Percentiles rank a stretch among this genome's conserved stretches.
These are phyloP conservation scores for Leptographium wingfieldii DNA, from an alignment of 2,329 filamentous ascomycete species.

Conservation along the genomic window DNA sequence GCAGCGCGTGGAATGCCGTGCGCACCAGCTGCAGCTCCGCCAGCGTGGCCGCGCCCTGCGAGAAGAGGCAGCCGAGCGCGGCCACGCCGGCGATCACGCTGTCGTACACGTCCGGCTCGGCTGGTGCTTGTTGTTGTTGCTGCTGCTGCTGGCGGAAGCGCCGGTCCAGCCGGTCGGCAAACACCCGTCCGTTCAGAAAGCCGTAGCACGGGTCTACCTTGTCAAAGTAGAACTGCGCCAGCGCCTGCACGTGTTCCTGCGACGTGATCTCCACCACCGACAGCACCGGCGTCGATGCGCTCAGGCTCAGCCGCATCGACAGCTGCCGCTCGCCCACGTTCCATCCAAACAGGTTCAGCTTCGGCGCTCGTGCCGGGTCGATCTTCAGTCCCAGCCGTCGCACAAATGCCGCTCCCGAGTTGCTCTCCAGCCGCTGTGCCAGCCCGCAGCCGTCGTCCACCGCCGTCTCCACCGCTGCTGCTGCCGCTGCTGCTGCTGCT, in stretches of 20 bases:
- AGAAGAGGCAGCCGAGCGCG: slow-evolving; percentile 39
- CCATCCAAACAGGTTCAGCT: slow-evolving; percentile 5
- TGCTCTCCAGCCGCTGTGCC: slow-evolving; percentile 3
- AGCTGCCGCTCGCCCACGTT: not conserved
- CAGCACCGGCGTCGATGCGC: not conserved
- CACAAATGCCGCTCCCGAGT: slow-evolving; percentile 6
- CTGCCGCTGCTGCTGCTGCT: too few relatives aligned
- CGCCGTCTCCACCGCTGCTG: not conserved
- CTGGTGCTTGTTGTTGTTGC: slow-evolving; percentile 6
- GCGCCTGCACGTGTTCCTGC: slow-evolving; percentile 30
- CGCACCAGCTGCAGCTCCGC: slow-evolving; percentile 34
- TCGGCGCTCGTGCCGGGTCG: slow-evolving; percentile 4
- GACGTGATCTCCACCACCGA: slow-evolving; percentile 26
- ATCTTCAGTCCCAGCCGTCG: slow-evolving; percentile 6
- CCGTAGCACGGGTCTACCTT: slow-evolving; percentile 40
- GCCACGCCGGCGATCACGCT: slow-evolving; percentile 41
- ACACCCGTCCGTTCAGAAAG: slow-evolving; percentile 26
- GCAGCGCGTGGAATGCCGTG: slow-evolving; percentile 14
- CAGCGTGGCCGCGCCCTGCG: slow-evolving; percentile 24
- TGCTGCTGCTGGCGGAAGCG: slow-evolving; percentile 19
- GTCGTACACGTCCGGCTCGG: slow-evolving; percentile 23
- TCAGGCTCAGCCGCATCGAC: not conserved
- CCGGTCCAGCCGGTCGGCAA: slow-evolving; percentile 18
- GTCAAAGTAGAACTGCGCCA: slow-evolving; percentile 36
- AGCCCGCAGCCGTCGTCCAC: not conserved